Evolutionary conservation across 2,329 filamentous ascomycete species (phyloP).

Genomic region (Atkinsonella texensis): DNA sequence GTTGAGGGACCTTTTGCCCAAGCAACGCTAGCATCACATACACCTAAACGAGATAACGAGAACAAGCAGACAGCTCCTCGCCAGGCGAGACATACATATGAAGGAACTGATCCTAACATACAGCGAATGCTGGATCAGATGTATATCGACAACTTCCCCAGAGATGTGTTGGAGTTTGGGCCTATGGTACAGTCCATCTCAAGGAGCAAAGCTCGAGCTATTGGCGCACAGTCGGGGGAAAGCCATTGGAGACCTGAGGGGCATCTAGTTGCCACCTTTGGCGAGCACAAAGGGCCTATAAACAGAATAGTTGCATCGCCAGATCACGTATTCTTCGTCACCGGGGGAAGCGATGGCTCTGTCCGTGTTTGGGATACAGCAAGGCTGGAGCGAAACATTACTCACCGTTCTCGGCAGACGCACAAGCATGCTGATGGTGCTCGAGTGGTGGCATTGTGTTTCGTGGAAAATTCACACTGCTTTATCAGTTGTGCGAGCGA

Average conservation of each 20-base stretch:
- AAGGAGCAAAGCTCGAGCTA: conserved; percentile 38
- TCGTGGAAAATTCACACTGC: conserved; percentile 86
- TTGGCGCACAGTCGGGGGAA: conserved; percentile 31
- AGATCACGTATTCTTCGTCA: conserved; percentile 91
- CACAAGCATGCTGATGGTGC: conserved; percentile 62
- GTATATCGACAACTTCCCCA: conserved; percentile 61
- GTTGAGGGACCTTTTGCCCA: conserved; percentile 45
- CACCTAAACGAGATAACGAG: conserved; percentile 14
- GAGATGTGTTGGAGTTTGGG: conserved; percentile 59
- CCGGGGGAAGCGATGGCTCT: conserved; percentile 79
- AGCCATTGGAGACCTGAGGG: conserved; percentile 70
- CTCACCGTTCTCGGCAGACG: conserved; percentile 75
- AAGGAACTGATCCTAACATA: conserved; percentile 61
- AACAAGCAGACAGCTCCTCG: conserved; percentile 26
- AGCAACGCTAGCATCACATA: conserved; percentile 11
- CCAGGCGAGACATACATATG: conserved; percentile 64
- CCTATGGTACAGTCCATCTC: conserved; percentile 64
- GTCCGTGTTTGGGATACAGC: conserved; percentile 91
- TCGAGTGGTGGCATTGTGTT: conserved; percentile 71
- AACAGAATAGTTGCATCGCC: conserved; percentile 74
- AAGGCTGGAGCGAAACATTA: conserved; percentile 81
- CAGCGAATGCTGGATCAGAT: conserved; percentile 70
- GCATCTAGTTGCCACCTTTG: conserved; percentile 73
- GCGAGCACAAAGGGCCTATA: conserved; percentile 73
- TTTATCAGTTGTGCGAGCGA: conserved; percentile 87